Evolutionary conservation across 345 rosid species (phyloP).

Genomic region (Litchi chinensis): DNA sequence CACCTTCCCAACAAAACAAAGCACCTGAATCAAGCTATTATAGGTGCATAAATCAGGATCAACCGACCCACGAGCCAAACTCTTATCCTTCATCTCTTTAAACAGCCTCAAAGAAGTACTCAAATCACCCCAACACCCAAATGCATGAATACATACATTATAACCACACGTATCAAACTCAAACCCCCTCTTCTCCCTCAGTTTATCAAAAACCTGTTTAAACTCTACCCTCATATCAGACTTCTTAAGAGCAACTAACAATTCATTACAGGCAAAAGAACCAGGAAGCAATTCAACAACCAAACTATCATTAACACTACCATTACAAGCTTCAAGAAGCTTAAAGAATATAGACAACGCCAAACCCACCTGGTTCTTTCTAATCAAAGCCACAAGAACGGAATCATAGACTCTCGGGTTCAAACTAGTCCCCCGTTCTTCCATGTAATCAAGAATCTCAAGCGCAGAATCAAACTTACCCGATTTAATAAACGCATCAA

Average conservation of each 20-base stretch:
- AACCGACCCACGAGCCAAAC: constrained; percentile 34
- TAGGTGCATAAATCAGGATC: constrained; percentile 90
- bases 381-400: constrained; percentile 64
- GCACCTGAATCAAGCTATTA: constrained; percentile 73
- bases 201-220: constrained; percentile 42
- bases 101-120: constrained; percentile 62
- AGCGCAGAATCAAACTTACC: constrained; percentile 71
- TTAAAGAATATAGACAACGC: constrained; percentile 70
- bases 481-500: constrained; percentile 52
- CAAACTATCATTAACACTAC: constrained; percentile 10
- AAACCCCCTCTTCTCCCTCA: constrained; percentile 49
- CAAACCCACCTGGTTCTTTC: constrained; percentile 57
- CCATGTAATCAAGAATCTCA: constrained; percentile 77
- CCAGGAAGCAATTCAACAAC: constrained; percentile 48
- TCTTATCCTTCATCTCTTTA: constrained; percentile 74
- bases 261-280: constrained; percentile 57
- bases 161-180: constrained; percentile 70
- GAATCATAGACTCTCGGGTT: constrained; percentile 58
- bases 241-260: constrained; percentile 68
- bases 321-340: constrained; percentile 52
- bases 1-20: constrained; percentile 73
- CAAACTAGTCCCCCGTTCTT: constrained; percentile 52
- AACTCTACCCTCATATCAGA: constrained; percentile 63
- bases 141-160: constrained; percentile 82
- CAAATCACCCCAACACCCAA: constrained; percentile 87